A percentile compares a stretch with the other conserved stretches of the same genome.
phyloP scores from a whole-genome alignment of 2,329 filamentous ascomycete genomes.

The Colletotrichum sp. region DNA sequence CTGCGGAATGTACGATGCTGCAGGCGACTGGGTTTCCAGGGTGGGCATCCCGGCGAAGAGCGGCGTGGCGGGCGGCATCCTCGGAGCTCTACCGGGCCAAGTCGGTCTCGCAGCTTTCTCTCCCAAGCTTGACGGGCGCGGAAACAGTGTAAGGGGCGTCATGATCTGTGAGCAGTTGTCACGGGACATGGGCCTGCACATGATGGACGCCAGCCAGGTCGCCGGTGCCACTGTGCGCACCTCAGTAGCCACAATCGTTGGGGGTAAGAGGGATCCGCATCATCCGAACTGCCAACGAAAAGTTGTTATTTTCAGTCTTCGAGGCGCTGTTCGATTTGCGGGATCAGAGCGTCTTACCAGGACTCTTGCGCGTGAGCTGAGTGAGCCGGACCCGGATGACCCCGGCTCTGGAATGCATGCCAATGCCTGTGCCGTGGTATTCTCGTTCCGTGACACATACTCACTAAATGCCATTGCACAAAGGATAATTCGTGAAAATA shows the following conservation, averaged over 20 bases:
- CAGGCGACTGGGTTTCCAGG: constrained; percentile 65
- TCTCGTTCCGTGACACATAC: constrained; percentile 36
- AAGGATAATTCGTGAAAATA: constrained; percentile 32
- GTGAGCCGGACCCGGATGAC: constrained; percentile 23
- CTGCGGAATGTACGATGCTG: constrained; percentile 56
- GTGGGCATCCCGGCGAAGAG: constrained; percentile 60
- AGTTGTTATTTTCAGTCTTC: constrained; percentile 34
- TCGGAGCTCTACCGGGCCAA: constrained; percentile 39
- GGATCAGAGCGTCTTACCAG: constrained; percentile 37
- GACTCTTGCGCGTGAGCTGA: constrained; percentile 33
- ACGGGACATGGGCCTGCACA: constrained; percentile 33
- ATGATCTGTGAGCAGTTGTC: constrained; percentile 48
- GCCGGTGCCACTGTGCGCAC: constrained; percentile 23
- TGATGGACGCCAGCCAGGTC: constrained; percentile 22
- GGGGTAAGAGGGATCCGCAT: constrained; percentile 28
- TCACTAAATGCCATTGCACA: constrained; percentile 34
- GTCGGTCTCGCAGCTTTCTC: constrained; percentile 58
- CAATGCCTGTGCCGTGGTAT: constrained; percentile 33
- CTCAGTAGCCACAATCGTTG: constrained; percentile 32
- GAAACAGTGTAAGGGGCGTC: constrained; percentile 42
- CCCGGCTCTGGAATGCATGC: constrained; percentile 29
- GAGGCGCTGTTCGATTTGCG: constrained; percentile 37
- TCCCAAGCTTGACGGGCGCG: constrained; percentile 61
- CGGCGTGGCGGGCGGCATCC: constrained; percentile 45
- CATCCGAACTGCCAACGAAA: constrained; percentile 30